phyloP scores from a whole-genome alignment of 2,329 filamentous ascomycete species.

The Paracoccidioides lutzii region DNA sequence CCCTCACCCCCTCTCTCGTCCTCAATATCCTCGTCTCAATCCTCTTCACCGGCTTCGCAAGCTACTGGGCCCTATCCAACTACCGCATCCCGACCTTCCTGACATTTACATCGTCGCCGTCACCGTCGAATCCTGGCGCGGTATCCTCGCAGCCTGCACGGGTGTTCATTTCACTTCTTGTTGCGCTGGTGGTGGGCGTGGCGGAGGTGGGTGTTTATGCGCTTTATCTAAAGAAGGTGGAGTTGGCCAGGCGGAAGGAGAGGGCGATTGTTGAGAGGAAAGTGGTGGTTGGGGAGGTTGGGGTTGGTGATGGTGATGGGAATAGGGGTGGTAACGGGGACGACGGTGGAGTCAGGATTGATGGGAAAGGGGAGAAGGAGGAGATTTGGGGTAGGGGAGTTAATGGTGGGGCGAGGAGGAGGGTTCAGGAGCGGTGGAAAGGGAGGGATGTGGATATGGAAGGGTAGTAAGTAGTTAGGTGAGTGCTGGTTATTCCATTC shows the following conservation, averaged over 20 bases:
- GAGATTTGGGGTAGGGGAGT: constrained; percentile 31
- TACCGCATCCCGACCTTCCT: constrained; percentile 24
- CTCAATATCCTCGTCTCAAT: constrained; percentile 84
- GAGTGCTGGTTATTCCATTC: constrained; percentile 2
- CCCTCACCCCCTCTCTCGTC: constrained; percentile 47
- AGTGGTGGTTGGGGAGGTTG: constrained; percentile 14
- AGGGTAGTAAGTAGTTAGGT: neutral
- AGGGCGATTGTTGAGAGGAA: constrained; percentile 28
- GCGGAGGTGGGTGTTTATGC: constrained; percentile 37
- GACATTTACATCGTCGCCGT: constrained; percentile 10
- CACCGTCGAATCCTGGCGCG: constrained; percentile 9
- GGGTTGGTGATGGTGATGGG: neutral
- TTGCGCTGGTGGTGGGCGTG: constrained; percentile 32
- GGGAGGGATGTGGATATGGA: constrained; percentile 13
- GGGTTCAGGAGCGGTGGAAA: constrained; percentile 29
- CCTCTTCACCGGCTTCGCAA: constrained; percentile 46
- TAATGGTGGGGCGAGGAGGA: constrained; percentile 29
- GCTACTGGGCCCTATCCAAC: constrained; percentile 31
- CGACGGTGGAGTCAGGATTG: neutral
- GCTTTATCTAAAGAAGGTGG: constrained; percentile 34
- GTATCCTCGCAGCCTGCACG: constrained; percentile 22
- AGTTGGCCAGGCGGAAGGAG: constrained; percentile 27
- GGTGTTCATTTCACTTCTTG: constrained; percentile 29
- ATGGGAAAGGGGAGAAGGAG: constrained; percentile 12
- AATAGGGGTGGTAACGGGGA: neutral